Conservation (phyloP, 2,329 filamentous ascomycete species). For the Annulohypoxylon truncatum region DNA sequence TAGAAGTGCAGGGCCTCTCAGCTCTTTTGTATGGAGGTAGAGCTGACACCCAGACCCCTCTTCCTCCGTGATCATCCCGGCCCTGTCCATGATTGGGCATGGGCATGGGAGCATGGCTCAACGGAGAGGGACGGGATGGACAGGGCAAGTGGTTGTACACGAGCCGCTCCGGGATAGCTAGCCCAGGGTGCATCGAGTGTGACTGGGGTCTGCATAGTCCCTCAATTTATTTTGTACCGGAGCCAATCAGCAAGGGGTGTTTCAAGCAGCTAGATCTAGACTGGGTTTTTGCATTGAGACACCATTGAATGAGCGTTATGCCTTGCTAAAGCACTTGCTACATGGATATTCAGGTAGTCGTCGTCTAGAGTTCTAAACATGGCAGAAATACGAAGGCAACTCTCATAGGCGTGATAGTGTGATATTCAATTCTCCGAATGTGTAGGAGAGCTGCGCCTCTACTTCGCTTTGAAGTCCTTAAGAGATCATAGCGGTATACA, state of each 20-base stretch:
- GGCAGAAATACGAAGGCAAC: constrained; percentile 4
- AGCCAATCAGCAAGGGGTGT: constrained; percentile 37
- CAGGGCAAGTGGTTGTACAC: constrained; percentile 37
- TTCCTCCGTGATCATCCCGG: constrained; percentile 36
- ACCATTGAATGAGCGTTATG: constrained; percentile 31
- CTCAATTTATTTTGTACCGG: constrained; percentile 40
- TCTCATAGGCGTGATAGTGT: neutral
- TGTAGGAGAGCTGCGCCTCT: neutral
- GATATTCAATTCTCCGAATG: neutral
- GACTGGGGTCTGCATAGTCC: constrained; percentile 41
- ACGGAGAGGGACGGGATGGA: constrained; percentile 29
- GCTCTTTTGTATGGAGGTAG: constrained; percentile 35
- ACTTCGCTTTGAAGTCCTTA: constrained; percentile 3
- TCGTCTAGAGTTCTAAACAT: constrained; percentile 9
- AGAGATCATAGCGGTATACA: neutral
- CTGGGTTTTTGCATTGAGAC: constrained; percentile 36
- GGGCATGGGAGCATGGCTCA: constrained; percentile 1
- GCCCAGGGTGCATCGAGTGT: constrained; percentile 40
- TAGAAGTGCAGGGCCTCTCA: constrained; percentile 27
- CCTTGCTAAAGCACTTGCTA: constrained; percentile 24
- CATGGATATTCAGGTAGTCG: neutral
- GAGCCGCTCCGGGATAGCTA: constrained; percentile 42
- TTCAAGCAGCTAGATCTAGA: constrained; percentile 27
- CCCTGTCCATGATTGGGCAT: constrained; percentile 32
- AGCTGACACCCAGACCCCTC: constrained; percentile 21